phyloP scores from a whole-genome alignment of 805 yeast genomes.

The Blastobotrys americana region DNA sequence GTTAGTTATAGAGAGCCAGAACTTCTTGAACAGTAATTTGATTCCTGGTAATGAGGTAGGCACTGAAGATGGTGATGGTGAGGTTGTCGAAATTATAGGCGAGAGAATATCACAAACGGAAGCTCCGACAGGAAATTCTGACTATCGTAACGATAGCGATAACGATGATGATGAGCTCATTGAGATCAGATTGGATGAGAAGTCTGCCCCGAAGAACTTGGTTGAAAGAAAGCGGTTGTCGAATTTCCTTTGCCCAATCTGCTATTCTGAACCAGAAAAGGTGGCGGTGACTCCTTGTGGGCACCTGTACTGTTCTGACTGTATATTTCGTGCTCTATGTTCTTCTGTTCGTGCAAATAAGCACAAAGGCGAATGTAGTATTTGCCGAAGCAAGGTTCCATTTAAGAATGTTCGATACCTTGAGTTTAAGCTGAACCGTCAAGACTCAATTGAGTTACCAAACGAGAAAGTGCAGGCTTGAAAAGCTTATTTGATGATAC shows the following conservation, averaged over 20 bases:
- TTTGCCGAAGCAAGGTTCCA: slow-evolving; percentile 28
- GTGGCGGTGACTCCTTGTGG: slow-evolving; percentile 32
- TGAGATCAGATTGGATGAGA: not conserved
- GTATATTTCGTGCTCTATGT: slow-evolving; percentile 29
- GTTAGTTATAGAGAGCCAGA: too few species aligned
- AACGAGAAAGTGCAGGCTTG: not conserved
- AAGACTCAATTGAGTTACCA: not conserved
- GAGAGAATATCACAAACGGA: too few species aligned
- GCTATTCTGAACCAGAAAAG: slow-evolving; percentile 30
- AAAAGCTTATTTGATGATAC: not conserved
- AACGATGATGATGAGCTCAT: slow-evolving; percentile 13
- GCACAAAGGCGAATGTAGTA: slow-evolving; percentile 28
- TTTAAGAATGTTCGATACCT: slow-evolving; percentile 25
- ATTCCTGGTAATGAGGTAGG: too few species aligned
- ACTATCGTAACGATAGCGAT: not conserved
- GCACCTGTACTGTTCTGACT: slow-evolving; percentile 32
- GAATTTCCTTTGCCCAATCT: slow-evolving; percentile 28
- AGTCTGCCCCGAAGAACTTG: slow-evolving; percentile 10
- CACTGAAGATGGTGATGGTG: too few species aligned
- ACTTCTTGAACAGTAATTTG: too few species aligned
- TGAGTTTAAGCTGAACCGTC: slow-evolving; percentile 19
- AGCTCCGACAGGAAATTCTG: not conserved
- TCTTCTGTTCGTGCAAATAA: slow-evolving; percentile 23
- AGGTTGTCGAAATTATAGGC: not conserved
- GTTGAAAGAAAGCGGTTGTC: slow-evolving; percentile 11